Evolutionary conservation across 331 rosid genomes (phyloP), one percentile per base, ranked within the genome.

Genomic region (Quercus tomentella): DNA sequence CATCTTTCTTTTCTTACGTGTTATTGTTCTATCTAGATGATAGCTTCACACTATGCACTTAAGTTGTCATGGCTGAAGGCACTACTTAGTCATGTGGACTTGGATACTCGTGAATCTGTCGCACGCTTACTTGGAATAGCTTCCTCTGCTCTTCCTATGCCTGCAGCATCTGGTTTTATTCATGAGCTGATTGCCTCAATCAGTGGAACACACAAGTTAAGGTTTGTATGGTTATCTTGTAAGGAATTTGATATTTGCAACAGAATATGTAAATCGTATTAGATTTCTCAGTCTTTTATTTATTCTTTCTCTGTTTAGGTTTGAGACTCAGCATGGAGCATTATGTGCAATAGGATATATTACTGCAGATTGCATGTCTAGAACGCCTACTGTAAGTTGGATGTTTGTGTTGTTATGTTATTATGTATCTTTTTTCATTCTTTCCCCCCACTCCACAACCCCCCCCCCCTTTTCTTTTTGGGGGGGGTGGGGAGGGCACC

Each of bases 91-190:
- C 99, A 95, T 66, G 87, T 95, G 80, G 97, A 95, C 79, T 77
- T 88, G 88, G 92, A 93, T 80, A 91, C 97, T 69, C 99, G 97
- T 79, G 97, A 95, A 88, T 89, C 96, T 77, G 88, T 89, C 55
- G 97, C 99, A 78, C 92, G 97, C 33, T 79, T 95, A 89, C 97
- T 95, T 83, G 99, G 99, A 80, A 85, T 95, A 65, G 96, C 92
- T 77, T 91, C 99, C 79, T 93, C 93, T 79, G 86, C 89, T 80
- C 93, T 93, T 77, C 86, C 93, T 30, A 80, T 76, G 62, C 79
- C 84, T 28, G 84, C 82, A 60, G 88, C 89, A 72, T 87, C 87
- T 76, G 84, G 80, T 82, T 79, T 93, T 80, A 74, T 90, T 31
- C 82, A 80, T 41, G 97, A 91, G 70, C 83, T 93, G 87, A 83